A percentile compares a stretch with the other conserved stretches of the same genome.
These are phyloP conservation scores for Penicillium canariense DNA, from an alignment of 495 filamentous ascomycete species.

Conservation along the genomic window DNA sequence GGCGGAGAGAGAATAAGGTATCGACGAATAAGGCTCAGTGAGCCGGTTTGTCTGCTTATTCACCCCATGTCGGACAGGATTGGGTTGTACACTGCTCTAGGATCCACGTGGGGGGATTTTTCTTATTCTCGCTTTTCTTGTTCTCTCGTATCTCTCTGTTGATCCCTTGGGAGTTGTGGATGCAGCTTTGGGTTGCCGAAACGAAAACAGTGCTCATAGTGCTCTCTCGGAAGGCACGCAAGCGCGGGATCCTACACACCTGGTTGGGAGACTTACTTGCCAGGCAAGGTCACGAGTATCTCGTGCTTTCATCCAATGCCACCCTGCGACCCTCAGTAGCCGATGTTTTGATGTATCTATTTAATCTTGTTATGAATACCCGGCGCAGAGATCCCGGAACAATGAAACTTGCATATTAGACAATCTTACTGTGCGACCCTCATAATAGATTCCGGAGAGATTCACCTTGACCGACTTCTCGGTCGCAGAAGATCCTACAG, in stretches of 20 bases:
- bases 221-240: no score
- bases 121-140: not conserved
- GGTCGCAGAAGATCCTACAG: no score
- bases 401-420: not conserved
- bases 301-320: not conserved
- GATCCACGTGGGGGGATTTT: not conserved
- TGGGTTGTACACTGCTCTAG: not conserved
- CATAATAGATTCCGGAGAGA: not conserved
- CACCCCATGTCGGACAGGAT: not conserved
- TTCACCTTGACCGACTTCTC: no score
- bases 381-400: not conserved
- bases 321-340: not conserved
- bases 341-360: slow-evolving; percentile 5
- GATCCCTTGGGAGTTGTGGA: not conserved
- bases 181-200: not conserved
- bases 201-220: no score
- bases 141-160: not conserved
- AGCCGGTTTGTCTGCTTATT: not conserved
- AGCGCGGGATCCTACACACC: no score
- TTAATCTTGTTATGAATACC: not conserved
- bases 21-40: slow-evolving; percentile 55
- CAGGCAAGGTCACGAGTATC: not conserved
- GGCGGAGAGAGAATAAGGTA: slow-evolving; percentile 75
- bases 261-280: no score
- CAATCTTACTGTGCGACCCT: not conserved